Percentiles rank a stretch among this genome's conserved stretches.
Evolutionary conservation across 2,329 filamentous ascomycete species (phyloP).

Genomic region (Monilinia vaccinii-corymbosi): DNA sequence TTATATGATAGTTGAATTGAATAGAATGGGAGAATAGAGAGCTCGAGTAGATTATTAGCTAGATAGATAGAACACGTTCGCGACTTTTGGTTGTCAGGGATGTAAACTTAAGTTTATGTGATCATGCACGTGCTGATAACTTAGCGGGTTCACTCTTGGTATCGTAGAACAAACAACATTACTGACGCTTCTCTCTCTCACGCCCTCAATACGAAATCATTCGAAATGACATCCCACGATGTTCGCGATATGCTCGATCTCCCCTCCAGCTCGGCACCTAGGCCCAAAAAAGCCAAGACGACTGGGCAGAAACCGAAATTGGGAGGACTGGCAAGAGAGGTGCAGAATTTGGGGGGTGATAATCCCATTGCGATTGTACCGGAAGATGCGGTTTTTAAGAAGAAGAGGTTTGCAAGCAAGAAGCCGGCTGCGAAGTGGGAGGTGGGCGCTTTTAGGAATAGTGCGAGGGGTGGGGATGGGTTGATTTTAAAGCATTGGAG

Average conservation of each 20-base stretch:
- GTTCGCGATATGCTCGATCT: slow-evolving; percentile 84
- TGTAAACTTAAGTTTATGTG: too few relatives aligned
- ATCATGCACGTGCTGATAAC: slow-evolving; percentile 7
- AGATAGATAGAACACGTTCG: slow-evolving; percentile 12
- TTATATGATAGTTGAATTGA: neutral
- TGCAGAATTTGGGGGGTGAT: slow-evolving; percentile 56
- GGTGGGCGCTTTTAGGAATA: slow-evolving; percentile 64
- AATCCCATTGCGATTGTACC: slow-evolving; percentile 60
- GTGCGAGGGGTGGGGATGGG: slow-evolving; percentile 57
- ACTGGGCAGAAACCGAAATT: slow-evolving; percentile 49
- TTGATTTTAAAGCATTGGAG: slow-evolving; percentile 76
- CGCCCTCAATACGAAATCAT: neutral
- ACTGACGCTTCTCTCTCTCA: neutral
- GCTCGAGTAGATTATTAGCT: too few relatives aligned
- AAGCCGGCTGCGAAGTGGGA: slow-evolving; percentile 57
- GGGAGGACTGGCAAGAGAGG: slow-evolving; percentile 56
- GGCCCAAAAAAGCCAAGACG: slow-evolving; percentile 69
- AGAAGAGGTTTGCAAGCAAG: slow-evolving; percentile 43
- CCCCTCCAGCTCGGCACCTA: slow-evolving; percentile 48
- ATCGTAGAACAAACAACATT: neutral
- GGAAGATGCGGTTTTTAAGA: slow-evolving; percentile 50
- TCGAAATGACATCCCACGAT: slow-evolving; percentile 65
- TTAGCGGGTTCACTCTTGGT: neutral
- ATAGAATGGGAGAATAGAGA: too few relatives aligned
- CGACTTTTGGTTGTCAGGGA: slow-evolving; percentile 4